Evolutionary conservation across 2,329 filamentous ascomycete species (phyloP).

Genomic region (Ascochyta fabae): DNA sequence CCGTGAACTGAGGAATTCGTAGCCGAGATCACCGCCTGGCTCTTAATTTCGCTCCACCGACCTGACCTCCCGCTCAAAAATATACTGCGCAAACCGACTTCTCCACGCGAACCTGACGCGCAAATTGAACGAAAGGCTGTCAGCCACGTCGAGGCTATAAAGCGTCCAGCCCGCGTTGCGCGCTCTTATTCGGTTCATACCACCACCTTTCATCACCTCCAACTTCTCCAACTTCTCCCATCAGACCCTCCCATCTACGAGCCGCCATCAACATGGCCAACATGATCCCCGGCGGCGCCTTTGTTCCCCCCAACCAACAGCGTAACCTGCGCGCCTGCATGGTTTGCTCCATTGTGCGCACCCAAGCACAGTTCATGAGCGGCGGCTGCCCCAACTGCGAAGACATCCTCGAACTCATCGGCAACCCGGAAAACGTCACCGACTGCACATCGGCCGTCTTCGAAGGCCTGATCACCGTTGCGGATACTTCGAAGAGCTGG

Average conservation of each 20-base stretch:
- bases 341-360: constrained; percentile 95
- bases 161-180: neutral
- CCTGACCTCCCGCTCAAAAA: neutral
- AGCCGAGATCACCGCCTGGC: neutral
- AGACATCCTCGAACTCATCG: constrained; percentile 81
- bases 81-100: neutral
- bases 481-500: constrained; percentile 85
- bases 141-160: neutral
- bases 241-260: constrained; percentile 2
- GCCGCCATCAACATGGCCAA: constrained; percentile 10
- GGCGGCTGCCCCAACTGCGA: constrained; percentile 98
- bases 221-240: neutral
- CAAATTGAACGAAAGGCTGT: neutral
- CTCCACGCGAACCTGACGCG: neutral
- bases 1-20: neutral
- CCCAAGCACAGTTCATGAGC: constrained; percentile 78
- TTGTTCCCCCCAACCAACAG: constrained; percentile 75
- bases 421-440: constrained; percentile 79
- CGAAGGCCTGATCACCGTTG: constrained; percentile 86
- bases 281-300: constrained; percentile 60
- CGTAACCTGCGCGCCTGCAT: constrained; percentile 95
- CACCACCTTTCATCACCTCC: neutral
- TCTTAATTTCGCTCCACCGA: neutral
- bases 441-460: constrained; percentile 97
- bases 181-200: neutral